These are phyloP conservation scores for Umbelopsis vinacea DNA, from an alignment of 192 early-diverging fungal genomes.

Conservation along the genomic window DNA sequence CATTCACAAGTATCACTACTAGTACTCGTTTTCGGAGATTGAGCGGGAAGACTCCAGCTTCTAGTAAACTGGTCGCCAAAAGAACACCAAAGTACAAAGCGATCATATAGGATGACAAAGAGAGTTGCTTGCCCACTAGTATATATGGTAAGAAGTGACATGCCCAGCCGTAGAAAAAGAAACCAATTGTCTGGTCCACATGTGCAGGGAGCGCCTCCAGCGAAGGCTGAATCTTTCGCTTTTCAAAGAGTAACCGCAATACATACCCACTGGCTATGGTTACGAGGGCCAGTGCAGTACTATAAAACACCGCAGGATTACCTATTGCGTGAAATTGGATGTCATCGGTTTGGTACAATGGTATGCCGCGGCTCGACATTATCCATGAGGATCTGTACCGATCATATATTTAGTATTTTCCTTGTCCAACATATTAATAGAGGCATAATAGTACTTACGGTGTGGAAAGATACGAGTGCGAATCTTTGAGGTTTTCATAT, in stretches of 20 bases:
- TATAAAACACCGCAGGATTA: slow-evolving; percentile 89
- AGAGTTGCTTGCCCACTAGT: slow-evolving; percentile 86
- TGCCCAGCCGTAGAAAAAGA: slow-evolving; percentile 79
- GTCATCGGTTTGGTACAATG: slow-evolving; percentile 75
- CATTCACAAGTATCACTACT: slow-evolving; percentile 52
- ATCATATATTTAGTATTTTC: background rate
- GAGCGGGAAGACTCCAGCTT: slow-evolving; percentile 70
- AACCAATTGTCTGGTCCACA: slow-evolving; percentile 64
- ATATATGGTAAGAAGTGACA: slow-evolving; percentile 90
- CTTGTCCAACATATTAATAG: background rate
- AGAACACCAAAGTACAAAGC: slow-evolving; percentile 88
- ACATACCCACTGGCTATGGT: slow-evolving; percentile 58
- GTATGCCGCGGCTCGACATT: slow-evolving; percentile 82
- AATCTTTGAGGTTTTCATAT: slow-evolving; percentile 76
- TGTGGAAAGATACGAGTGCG: slow-evolving; percentile 92
- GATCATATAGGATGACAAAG: slow-evolving; percentile 93
- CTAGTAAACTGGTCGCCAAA: slow-evolving; percentile 68
- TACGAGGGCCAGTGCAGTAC: slow-evolving; percentile 59
- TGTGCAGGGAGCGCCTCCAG: slow-evolving; percentile 23
- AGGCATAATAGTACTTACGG: slow-evolving; percentile 48
- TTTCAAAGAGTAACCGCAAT: slow-evolving; percentile 57
- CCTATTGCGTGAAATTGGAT: slow-evolving; percentile 87
- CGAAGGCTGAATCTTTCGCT: slow-evolving; percentile 50
- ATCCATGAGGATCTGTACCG: slow-evolving; percentile 69
- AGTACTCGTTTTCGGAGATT: slow-evolving; percentile 52